These are phyloP conservation scores for Annulohypoxylon bovei DNA, from an alignment of 495 filamentous ascomycete species.

Conservation along the genomic window DNA sequence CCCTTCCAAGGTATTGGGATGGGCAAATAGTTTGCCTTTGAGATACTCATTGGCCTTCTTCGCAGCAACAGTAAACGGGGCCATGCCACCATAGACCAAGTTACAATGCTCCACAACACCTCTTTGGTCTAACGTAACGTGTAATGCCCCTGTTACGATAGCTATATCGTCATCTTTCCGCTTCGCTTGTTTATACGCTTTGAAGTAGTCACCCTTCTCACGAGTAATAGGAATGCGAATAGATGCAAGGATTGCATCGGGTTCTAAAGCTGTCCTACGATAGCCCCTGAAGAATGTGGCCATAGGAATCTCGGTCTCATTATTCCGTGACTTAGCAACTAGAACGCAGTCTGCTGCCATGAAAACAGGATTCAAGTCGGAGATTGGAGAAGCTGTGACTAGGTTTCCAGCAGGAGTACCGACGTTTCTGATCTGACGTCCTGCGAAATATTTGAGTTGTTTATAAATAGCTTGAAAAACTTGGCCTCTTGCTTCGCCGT, in stretches of 20 bases:
- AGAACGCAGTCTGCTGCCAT: slow-evolving; percentile 85
- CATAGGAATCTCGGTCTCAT: slow-evolving; percentile 88
- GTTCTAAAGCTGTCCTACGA: slow-evolving; percentile 80
- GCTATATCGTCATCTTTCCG: slow-evolving; percentile 97
- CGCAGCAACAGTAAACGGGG: slow-evolving; percentile 83
- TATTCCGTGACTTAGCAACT: slow-evolving; percentile 75
- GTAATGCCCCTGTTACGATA: slow-evolving; percentile 87
- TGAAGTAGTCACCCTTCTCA: slow-evolving; percentile 74
- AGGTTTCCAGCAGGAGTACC: slow-evolving; percentile 96
- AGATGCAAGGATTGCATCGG: slow-evolving; percentile 83
- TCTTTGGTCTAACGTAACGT: slow-evolving; percentile 70
- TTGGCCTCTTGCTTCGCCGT: slow-evolving; percentile 76
- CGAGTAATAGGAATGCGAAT: slow-evolving; percentile 82
- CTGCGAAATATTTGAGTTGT: slow-evolving; percentile 91
- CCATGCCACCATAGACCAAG: slow-evolving; percentile 92
- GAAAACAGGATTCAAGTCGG: slow-evolving; percentile 94
- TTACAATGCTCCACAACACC: slow-evolving; percentile 75
- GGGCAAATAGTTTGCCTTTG: slow-evolving; percentile 79
- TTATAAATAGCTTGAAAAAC: slow-evolving; percentile 78
- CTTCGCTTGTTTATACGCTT: slow-evolving; percentile 94
- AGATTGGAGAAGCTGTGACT: slow-evolving; percentile 94
- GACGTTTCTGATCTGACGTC: slow-evolving; percentile 94
- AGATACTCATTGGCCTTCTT: slow-evolving; percentile 77
- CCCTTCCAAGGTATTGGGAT: slow-evolving; percentile 83
- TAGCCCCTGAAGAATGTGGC: slow-evolving; percentile 92